Evolutionary conservation across 148 eudicot species (phyloP).

Genomic region (Vaccinium darrowii): DNA sequence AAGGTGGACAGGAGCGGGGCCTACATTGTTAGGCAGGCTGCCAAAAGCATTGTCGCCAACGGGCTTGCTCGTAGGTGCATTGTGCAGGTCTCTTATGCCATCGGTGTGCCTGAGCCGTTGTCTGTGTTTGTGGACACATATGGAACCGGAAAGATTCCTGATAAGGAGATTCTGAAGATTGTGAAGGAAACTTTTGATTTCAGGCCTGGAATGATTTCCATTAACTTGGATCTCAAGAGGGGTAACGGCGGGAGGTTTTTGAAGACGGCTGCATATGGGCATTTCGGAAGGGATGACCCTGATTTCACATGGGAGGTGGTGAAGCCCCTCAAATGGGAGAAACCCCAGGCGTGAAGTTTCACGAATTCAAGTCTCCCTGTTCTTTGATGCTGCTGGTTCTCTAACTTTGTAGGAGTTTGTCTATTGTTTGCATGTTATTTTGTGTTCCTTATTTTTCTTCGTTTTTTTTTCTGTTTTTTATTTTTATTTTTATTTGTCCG

Average conservation of each 20-base stretch:
- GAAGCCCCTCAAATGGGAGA: slow-evolving; percentile 21
- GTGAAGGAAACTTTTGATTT: slow-evolving; percentile 22
- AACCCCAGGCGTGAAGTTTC: slow-evolving; percentile 11
- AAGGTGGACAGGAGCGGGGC: slow-evolving; percentile 22
- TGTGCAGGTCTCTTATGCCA: slow-evolving; percentile 31
- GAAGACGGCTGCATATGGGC: slow-evolving; percentile 22
- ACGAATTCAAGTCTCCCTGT: background rate
- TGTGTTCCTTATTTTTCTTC: background rate
- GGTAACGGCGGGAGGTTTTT: slow-evolving; percentile 15
- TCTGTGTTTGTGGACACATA: slow-evolving; percentile 30
- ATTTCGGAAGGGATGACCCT: slow-evolving; percentile 18
- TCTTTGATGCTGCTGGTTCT: slow-evolving; percentile 9
- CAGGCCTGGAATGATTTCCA: slow-evolving; percentile 23
- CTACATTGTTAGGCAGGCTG: slow-evolving; percentile 22
- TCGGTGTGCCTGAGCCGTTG: slow-evolving; percentile 33
- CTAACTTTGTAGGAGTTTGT: background rate
- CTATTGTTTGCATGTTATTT: slow-evolving; percentile 12
- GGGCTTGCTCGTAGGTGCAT: slow-evolving; percentile 33
- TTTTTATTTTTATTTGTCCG: background rate
- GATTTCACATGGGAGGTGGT: slow-evolving; percentile 25
- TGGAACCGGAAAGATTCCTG: slow-evolving; percentile 29
- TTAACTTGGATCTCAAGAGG: slow-evolving; percentile 18
- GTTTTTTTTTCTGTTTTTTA: background rate
- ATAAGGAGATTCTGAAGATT: slow-evolving; percentile 22
- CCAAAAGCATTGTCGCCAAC: slow-evolving; percentile 23